Evolutionary conservation across 2,329 filamentous ascomycete genomes (phyloP).

Genomic region (Penicillium sumatraense): DNA sequence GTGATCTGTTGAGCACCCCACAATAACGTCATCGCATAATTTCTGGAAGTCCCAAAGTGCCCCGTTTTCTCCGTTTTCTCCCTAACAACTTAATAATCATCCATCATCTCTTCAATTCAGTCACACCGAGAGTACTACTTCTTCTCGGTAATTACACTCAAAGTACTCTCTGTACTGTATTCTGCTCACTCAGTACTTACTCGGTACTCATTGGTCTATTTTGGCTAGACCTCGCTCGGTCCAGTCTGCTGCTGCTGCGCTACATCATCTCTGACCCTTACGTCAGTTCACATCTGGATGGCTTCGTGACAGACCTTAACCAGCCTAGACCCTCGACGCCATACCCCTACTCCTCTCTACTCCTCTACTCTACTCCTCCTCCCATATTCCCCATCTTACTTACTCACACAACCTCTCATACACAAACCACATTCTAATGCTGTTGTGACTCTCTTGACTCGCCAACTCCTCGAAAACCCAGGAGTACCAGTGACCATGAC

Average conservation of each 20-base stretch:
- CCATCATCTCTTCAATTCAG: too few species aligned
- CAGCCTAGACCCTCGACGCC: too few species aligned
- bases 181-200: slow-evolving; percentile 5
- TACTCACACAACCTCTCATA: too few species aligned
- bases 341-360: too few species aligned
- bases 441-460: slow-evolving; percentile 12
- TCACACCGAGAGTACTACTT: too few species aligned
- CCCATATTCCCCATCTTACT: too few species aligned
- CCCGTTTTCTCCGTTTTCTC: too few species aligned
- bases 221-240: slow-evolving; percentile 27
- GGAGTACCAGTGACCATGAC: slow-evolving; percentile 36
- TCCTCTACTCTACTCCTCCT: too few species aligned
- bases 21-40: slow-evolving; percentile 31
- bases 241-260: slow-evolving; percentile 24
- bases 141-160: too few species aligned
- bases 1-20: slow-evolving; percentile 29
- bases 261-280: slow-evolving; percentile 16
- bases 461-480: too few species aligned
- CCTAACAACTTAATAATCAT: slow-evolving; percentile 31
- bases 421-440: slow-evolving; percentile 15
- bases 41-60: too few species aligned
- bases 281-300: slow-evolving; percentile 19
- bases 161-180: neutral
- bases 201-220: slow-evolving; percentile 23
- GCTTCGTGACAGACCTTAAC: too few species aligned